phyloP scores from a whole-genome alignment of 1,139 yeast species.

The Sugiyamaella pinicola region DNA sequence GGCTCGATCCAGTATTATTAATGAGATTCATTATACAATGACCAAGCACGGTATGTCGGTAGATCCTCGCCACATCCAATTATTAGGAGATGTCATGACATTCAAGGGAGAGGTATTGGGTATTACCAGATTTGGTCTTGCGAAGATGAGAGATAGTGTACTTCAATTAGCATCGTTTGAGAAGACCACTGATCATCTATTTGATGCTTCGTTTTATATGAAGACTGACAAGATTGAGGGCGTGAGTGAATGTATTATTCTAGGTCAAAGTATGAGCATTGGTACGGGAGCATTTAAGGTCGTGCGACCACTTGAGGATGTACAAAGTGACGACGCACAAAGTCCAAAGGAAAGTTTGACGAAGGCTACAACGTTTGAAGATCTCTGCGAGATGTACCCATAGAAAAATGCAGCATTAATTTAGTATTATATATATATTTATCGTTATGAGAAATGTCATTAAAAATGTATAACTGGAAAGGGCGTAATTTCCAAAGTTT shows the following conservation, averaged over 20 bases:
- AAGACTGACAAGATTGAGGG: constrained; percentile 95
- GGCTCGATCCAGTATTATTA: constrained; percentile 88
- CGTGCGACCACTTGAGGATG: constrained; percentile 40
- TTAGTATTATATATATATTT: not conserved
- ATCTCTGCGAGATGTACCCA: constrained; percentile 27
- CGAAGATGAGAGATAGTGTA: constrained; percentile 98
- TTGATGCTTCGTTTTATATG: constrained; percentile 98
- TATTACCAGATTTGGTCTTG: constrained; percentile 95
- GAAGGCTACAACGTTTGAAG: constrained; percentile 37
- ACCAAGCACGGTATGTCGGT: constrained; percentile 99
- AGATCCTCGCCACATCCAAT: constrained; percentile 98
- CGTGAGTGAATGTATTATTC: constrained; percentile 94
- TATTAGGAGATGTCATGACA: constrained; percentile 98
- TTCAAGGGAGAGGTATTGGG: constrained; percentile 98
- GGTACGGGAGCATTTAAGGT: constrained; percentile 97
- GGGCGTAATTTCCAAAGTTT: constrained; percentile 3
- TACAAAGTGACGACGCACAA: not conserved
- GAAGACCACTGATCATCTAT: constrained; percentile 96
- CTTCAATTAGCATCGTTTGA: constrained; percentile 96
- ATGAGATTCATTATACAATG: constrained; percentile 97
- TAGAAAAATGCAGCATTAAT: not conserved
- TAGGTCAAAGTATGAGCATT: constrained; percentile 96
- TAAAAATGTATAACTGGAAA: constrained; percentile 9
- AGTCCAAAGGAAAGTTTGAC: constrained; percentile 20
- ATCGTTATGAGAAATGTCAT: constrained; percentile 6